Base-by-base conservation (phyloP, 1,139 yeast genomes). In the Yamadazyma oceani region DNA sequence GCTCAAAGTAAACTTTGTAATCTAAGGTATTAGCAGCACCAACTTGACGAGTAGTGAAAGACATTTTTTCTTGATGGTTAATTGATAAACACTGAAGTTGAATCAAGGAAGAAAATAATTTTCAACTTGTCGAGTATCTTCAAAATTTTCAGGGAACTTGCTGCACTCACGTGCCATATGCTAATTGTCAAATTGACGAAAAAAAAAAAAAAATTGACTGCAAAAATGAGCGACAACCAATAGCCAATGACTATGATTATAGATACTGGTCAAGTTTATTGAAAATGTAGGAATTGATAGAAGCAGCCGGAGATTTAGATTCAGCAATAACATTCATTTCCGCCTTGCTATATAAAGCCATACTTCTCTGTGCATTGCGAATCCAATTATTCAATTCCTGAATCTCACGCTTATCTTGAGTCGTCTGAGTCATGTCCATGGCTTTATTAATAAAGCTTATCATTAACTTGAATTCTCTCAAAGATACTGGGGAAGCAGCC, bases 11-110 rank as follows among this genome's bases (percentile, higher is more conserved):
- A 50, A 85, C 94, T 68, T 81, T 85, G 85, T 81, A 85, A 58
- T 89, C 97, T 55, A 87, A 76, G 51, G 96, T 85, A 85, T 88
- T 79, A 56, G 89, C 85, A 53, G 95, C 92, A 59, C 95, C 97
- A 58, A 88, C 71, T 73, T 85, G 92, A 74, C 96, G 86, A 46
- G 86, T 73, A 44, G 87, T 64, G 75, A 78, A 84, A 49, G 78
- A 64, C 92, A 84, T 85, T 35, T 31, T 27, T 27, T 8, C 11
- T 5, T 24, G 11, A 24, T 41, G 27, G 7, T 8, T 26, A 15
- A 26, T 26, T 13, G 29, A 26, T 12, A 11, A 11, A 19, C 21
- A 19, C 8, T 19, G 5, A 19, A 19, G 8, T 8, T 19, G 8
- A 8, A 19, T 19, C 21, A 8, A 19, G 21, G 8, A 19, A 19